These are phyloP conservation scores for Tetrahymena borealis DNA, from an alignment of 73 alveolate genomes.

Conservation along the genomic window DNA sequence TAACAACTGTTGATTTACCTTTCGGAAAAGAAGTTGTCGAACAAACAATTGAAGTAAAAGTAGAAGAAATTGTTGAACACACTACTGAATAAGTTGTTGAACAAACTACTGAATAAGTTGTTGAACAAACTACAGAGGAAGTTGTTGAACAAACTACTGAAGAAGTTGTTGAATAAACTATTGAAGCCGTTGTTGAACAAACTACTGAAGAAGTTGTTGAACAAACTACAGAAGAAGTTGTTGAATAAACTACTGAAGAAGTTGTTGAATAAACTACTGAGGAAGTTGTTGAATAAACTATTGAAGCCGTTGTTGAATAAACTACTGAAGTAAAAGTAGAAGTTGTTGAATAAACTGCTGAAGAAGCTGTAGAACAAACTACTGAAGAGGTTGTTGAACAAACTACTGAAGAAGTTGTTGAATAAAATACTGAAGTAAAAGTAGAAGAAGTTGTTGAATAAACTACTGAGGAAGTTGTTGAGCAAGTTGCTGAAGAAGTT, in stretches of 20 bases:
- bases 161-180: not conserved
- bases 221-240: not conserved
- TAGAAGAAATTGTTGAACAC: no score
- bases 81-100: no score
- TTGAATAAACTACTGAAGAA: not conserved
- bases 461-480: no score
- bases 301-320: not conserved
- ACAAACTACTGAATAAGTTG: no score
- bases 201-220: not conserved
- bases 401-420: not conserved
- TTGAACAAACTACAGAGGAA: no score
- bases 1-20: no score
- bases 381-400: not conserved
- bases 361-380: not conserved
- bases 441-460: no score
- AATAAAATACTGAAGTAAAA: no score
- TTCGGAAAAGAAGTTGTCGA: no score
- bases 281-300: no score
- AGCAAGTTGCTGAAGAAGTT: no score
- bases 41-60: no score
- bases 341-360: not conserved
- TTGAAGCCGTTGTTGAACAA: not conserved
- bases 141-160: not conserved
- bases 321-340: not conserved
- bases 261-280: not conserved